Evolutionary conservation across 1,139 yeast genomes (phyloP).

Genomic region (Lodderomyces pseudojiufengensis): DNA sequence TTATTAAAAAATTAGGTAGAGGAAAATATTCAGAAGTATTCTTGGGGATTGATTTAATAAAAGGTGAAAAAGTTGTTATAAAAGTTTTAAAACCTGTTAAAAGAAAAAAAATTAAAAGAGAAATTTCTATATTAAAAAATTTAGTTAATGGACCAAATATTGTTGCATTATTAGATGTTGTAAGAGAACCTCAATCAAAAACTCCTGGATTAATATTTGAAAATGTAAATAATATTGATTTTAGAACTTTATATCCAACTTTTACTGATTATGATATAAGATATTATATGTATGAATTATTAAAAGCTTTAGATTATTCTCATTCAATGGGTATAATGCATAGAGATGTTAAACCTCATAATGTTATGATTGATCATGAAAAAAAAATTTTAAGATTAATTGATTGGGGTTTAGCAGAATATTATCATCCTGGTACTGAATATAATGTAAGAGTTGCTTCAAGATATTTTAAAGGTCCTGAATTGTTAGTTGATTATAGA

Average conservation of each 20-base stretch:
- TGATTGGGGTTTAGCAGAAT: conserved; percentile 99
- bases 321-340: conserved; percentile 99
- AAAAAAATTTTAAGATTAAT: conserved; percentile 70
- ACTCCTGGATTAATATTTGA: conserved; percentile 95
- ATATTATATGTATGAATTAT: conserved; percentile 82
- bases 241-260: conserved; percentile 87
- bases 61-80: conserved; percentile 60
- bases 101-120: conserved; percentile 93
- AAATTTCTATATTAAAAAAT: conserved; percentile 87
- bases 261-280: conserved; percentile 80
- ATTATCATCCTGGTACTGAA: conserved; percentile 91
- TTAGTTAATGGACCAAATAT: conserved; percentile 85
- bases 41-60: conserved; percentile 33
- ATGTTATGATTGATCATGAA: conserved; percentile 94
- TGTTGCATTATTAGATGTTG: conserved; percentile 76
- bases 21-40: conserved; percentile 50
- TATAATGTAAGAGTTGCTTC: conserved; percentile 97
- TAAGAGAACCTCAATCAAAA: conserved; percentile 84
- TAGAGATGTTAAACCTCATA: conserved; percentile 97
- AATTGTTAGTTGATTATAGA: conserved; percentile 86
- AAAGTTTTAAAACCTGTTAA: conserved; percentile 97
- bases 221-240: conserved; percentile 85
- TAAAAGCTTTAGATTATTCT: conserved; percentile 86
- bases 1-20: conserved; percentile 43
- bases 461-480: conserved; percentile 98